A percentile compares a stretch with the other conserved stretches of the same genome.
Conservation (phyloP, 768 basidiomycete species). For the Serendipita sp. region DNA sequence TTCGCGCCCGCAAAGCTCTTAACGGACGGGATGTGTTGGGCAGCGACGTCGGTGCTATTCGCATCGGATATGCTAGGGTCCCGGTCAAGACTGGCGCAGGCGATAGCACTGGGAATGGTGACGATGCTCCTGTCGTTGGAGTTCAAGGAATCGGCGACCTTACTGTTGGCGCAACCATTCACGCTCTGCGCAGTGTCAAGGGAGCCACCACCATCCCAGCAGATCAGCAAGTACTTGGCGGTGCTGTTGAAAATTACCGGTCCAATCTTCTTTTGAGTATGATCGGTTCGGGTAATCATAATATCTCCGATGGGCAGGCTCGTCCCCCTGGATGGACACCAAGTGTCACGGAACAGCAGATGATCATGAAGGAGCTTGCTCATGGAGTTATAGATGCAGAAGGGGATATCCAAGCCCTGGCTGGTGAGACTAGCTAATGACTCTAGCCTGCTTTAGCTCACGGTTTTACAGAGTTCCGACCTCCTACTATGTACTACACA, state of each 20-base stretch:
- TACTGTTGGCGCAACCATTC: constrained; percentile 76
- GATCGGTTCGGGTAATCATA: constrained; percentile 62
- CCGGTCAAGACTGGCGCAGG: constrained; percentile 78
- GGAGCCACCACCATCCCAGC: constrained; percentile 86
- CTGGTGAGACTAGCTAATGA: constrained; percentile 38
- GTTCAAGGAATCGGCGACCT: constrained; percentile 74
- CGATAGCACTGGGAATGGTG: constrained; percentile 22
- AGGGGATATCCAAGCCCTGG: constrained; percentile 65
- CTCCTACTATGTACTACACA: constrained; percentile 91
- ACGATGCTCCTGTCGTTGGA: constrained; percentile 28
- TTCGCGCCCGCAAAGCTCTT: constrained; percentile 84
- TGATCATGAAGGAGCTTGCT: constrained; percentile 89
- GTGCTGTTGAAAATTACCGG: constrained; percentile 85
- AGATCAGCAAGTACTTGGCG: constrained; percentile 84
- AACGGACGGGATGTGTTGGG: constrained; percentile 94
- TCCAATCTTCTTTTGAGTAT: constrained; percentile 80
- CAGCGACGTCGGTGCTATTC: constrained; percentile 88
- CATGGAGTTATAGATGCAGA: constrained; percentile 63
- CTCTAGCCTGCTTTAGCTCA: neutral
- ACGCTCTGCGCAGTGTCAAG: constrained; percentile 71
- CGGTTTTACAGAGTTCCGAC: constrained; percentile 57
- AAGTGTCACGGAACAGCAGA: constrained; percentile 83
- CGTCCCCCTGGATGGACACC: constrained; percentile 53
- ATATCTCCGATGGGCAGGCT: constrained; percentile 37
- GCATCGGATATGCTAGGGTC: constrained; percentile 93